Base-by-base conservation (phyloP, 2,329 filamentous ascomycete species). In the Fusarium coicis region DNA sequence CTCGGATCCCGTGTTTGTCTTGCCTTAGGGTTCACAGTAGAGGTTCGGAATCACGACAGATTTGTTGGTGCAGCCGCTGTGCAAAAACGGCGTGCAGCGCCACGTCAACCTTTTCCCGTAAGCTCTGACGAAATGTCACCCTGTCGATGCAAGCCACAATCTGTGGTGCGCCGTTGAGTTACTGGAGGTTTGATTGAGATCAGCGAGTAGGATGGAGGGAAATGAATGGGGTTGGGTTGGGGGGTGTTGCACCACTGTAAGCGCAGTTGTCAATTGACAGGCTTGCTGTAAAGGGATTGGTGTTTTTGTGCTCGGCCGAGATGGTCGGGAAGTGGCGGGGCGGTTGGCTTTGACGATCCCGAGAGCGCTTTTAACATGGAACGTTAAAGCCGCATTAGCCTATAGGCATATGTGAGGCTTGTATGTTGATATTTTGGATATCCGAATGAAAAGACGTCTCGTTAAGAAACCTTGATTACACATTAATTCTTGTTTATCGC, bases 401-500 rank as follows among this genome's bases (percentile, higher is more conserved):
- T 3, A 26, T 11, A 16, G 42, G 16, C 0, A 23, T 26, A 19
- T 47, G 44, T 30, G 26, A 28, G 10, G 26, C 44, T 47, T 19
- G 26, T 30, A 47, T 18, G 28, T 10, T 10, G 3, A 49, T 16
- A 0, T 32, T 4, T 49, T n/a, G n/a, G n/a, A 8, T 9, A 49
- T 9, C 5, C 8, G 34, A 14, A 23, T 2, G 4, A 16, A 18
- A 5, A 4, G 15, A 14, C 4, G 7, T 23, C 0, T 4, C 7
- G 4, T 16, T 7, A 3, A 7, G 18, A 3, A 5, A 26, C 4
- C 4, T 11, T 12, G 7, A 12, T 5, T 0, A 26, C 3, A 7
- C 10, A 8, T 1, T 1, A 11, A 7, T 11, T 43, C 42, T 4
- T 4, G 15, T 26, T 43, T 10, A 26, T 18, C n/a, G 10, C 2